These are phyloP conservation scores for Colletotrichum cordylinicola DNA, from an alignment of 2,329 filamentous ascomycete species.

Conservation along the genomic window DNA sequence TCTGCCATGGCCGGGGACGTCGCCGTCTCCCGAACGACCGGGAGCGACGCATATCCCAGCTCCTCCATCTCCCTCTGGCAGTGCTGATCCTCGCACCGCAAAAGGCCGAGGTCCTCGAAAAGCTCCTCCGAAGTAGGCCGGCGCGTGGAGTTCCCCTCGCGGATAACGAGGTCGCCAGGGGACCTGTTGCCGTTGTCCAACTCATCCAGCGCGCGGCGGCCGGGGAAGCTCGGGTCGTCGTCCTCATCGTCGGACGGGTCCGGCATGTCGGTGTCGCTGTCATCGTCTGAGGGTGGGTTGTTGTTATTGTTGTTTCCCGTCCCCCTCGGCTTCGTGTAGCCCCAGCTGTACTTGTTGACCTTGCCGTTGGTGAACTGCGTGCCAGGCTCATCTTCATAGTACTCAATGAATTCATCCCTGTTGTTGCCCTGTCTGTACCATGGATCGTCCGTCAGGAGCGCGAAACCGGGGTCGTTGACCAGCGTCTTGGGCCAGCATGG, in stretches of 20 bases:
- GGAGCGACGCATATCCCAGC: not conserved
- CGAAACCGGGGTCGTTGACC: constrained; percentile 25
- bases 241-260: too few relatives aligned
- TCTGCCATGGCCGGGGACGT: not conserved
- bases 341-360: not conserved
- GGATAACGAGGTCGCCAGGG: not conserved
- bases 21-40: not conserved
- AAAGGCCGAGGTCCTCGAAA: not conserved
- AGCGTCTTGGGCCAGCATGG: constrained; percentile 24
- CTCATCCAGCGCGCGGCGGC: not conserved
- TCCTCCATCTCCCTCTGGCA: not conserved
- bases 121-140: not conserved
- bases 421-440: constrained; percentile 9
- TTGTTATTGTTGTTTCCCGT: too few relatives aligned
- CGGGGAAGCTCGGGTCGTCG: too few relatives aligned
- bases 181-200: not conserved
- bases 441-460: constrained; percentile 22
- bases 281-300: too few relatives aligned
- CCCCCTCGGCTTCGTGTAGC: not conserved
- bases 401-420: not conserved
- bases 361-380: not conserved
- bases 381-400: not conserved
- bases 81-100: not conserved
- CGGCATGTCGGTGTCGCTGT: too few relatives aligned
- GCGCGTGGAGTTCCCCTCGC: constrained; percentile 11